phyloP scores from a whole-genome alignment of 352 stramenopile genomes.

The Phytopythium ostracodes region DNA sequence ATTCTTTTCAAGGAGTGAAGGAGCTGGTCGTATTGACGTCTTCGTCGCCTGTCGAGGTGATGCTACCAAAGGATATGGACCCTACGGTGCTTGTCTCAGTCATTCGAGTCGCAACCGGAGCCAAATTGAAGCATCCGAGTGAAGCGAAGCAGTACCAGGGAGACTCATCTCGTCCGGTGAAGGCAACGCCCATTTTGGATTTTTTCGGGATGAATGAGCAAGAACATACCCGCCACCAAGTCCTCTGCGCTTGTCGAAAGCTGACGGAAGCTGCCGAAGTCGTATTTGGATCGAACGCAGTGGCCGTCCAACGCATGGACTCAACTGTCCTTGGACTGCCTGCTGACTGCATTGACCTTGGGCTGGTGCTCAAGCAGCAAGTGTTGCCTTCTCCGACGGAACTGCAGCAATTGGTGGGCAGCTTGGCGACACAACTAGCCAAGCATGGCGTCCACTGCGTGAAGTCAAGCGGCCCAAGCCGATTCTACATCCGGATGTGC shows the following conservation, averaged over 20 bases:
- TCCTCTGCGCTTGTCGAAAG: constrained; percentile 10
- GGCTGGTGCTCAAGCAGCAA: constrained; percentile 8
- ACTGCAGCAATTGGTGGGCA: not conserved
- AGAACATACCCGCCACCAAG: constrained; percentile 18
- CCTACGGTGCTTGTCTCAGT: not conserved
- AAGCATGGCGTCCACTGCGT: constrained; percentile 2
- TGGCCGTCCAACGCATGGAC: constrained; percentile 24
- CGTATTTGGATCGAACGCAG: constrained; percentile 1
- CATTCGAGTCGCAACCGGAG: not conserved
- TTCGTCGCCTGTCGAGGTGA: not conserved
- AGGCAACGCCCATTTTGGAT: constrained; percentile 14
- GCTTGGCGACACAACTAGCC: not conserved
- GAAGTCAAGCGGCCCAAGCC: constrained; percentile 7
- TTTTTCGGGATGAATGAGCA: constrained; percentile 17
- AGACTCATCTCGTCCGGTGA: not conserved
- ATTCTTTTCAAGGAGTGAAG: constrained; percentile 16
- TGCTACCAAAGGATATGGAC: not conserved
- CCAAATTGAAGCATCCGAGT: constrained; percentile 11
- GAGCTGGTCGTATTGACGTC: not conserved
- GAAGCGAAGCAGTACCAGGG: not conserved
- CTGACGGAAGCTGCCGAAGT: constrained; percentile 14
- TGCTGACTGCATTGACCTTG: constrained; percentile 25
- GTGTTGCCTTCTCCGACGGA: constrained; percentile 1
- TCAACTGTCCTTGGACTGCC: constrained; percentile 26
- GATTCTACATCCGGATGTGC: constrained; percentile 28